Evolutionary conservation across 805 yeast genomes (phyloP).

Genomic region (Candida germanica): DNA sequence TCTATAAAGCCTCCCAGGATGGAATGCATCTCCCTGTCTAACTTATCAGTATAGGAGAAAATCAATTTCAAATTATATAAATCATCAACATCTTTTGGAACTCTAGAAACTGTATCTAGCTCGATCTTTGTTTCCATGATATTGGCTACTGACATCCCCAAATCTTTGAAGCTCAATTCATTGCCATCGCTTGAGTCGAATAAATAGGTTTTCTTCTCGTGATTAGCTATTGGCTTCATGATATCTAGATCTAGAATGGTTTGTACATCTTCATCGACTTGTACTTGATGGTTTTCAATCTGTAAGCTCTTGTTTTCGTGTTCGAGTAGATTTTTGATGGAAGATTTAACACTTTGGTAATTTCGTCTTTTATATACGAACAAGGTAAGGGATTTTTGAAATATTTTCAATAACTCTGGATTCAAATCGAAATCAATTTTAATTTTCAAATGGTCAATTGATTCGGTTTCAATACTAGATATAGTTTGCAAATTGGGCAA

Average conservation of each 20-base stretch:
- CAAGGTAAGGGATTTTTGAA: constrained; percentile 44
- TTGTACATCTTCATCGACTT: constrained; percentile 22
- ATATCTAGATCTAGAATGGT: constrained; percentile 21
- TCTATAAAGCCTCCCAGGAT: constrained; percentile 53
- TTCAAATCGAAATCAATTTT: constrained; percentile 40
- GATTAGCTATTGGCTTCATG: constrained; percentile 19
- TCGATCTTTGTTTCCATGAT: constrained; percentile 56
- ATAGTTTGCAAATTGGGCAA: constrained; percentile 60
- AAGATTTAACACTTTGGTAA: constrained; percentile 34
- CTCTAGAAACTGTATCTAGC: constrained; percentile 38
- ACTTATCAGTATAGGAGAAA: constrained; percentile 54
- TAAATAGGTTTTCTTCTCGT: constrained; percentile 30
- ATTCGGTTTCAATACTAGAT: constrained; percentile 41
- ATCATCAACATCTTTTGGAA: constrained; percentile 48
- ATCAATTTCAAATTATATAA: constrained; percentile 62
- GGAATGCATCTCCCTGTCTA: constrained; percentile 37
- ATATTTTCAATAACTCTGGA: constrained; percentile 41
- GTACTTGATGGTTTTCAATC: constrained; percentile 24
- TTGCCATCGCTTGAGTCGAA: constrained; percentile 14
- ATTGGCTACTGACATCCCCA: constrained; percentile 41
- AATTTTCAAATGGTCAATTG: constrained; percentile 54
- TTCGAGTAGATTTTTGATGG: constrained; percentile 31
- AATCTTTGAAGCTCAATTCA: constrained; percentile 15
- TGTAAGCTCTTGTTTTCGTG: constrained; percentile 31
- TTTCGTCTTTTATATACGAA: constrained; percentile 49